Conservation (phyloP, 129 eudicot species). For the Ambrosia trifida region DNA sequence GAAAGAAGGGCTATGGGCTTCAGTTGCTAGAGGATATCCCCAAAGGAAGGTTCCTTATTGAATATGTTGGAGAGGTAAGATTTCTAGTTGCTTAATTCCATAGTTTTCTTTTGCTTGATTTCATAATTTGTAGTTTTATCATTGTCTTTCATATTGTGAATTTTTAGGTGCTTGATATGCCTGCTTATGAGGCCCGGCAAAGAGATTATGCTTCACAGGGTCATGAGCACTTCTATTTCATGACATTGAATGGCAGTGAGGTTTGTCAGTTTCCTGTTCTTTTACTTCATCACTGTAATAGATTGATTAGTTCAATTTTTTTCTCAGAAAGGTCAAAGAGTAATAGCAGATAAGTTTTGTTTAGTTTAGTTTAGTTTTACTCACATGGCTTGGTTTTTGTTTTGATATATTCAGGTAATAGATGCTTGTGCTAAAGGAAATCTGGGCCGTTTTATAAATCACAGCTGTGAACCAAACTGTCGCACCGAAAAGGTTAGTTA, state of each 20-base stretch:
- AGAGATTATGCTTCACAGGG: conserved; percentile 79
- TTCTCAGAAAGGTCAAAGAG: background rate
- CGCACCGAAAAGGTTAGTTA: conserved; percentile 84
- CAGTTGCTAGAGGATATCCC: conserved; percentile 70
- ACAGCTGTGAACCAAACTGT: conserved; percentile 98
- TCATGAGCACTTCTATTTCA: conserved; percentile 90
- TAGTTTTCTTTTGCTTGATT: background rate
- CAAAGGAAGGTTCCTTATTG: conserved; percentile 85
- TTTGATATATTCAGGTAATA: conserved; percentile 63
- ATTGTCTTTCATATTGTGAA: background rate
- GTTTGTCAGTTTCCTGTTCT: conserved; percentile 33
- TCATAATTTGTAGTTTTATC: background rate
- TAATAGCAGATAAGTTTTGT: too few relatives aligned
- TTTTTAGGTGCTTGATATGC: conserved; percentile 86
- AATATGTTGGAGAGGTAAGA: conserved; percentile 94
- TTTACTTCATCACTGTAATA: conserved; percentile 1
- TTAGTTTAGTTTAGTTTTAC: too few relatives aligned
- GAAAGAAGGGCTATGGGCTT: conserved; percentile 90
- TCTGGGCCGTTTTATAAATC: conserved; percentile 31
- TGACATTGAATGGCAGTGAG: conserved; percentile 95
- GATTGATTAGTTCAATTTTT: background rate
- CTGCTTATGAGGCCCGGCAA: conserved; percentile 81
- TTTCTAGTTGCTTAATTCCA: conserved; percentile 7
- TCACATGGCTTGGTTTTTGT: too few relatives aligned
- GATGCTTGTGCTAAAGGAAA: conserved; percentile 98